Conservation (phyloP, 179 eudicot genomes). For the Drosera spatulata region DNA sequence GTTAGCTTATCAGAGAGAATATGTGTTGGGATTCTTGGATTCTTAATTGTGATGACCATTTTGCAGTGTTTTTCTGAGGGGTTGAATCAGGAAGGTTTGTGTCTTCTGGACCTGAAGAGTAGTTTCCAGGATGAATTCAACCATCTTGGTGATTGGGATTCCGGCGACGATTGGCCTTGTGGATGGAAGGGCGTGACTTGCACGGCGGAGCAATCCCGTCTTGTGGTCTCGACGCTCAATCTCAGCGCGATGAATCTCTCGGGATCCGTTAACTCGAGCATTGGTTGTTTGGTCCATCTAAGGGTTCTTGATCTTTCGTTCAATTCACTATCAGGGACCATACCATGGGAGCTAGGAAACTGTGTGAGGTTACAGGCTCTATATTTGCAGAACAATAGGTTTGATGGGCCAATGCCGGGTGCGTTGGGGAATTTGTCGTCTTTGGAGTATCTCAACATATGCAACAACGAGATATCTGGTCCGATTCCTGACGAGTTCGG, state of each 20-base stretch:
- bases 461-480: slow-evolving; percentile 74
- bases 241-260: slow-evolving; percentile 60
- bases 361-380: slow-evolving; percentile 40
- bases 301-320: slow-evolving; percentile 45
- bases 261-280: slow-evolving; percentile 50
- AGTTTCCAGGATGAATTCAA: slow-evolving; percentile 33
- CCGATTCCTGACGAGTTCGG: slow-evolving; percentile 72
- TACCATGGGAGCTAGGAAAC: slow-evolving; percentile 56
- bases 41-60: slow-evolving; percentile 15
- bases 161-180: slow-evolving; percentile 62
- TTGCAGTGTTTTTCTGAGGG: slow-evolving; percentile 39
- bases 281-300: slow-evolving; percentile 50
- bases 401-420: slow-evolving; percentile 56
- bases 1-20: too few relatives aligned
- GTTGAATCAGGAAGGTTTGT: slow-evolving; percentile 57
- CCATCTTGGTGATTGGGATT: slow-evolving; percentile 46
- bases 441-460: slow-evolving; percentile 50
- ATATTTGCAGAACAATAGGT: slow-evolving; percentile 43
- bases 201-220: slow-evolving; percentile 17
- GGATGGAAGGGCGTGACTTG: slow-evolving; percentile 73
- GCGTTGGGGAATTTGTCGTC: slow-evolving; percentile 49
- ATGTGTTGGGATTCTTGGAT: slow-evolving; percentile 11
- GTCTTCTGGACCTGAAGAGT: slow-evolving; percentile 55
- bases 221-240: slow-evolving; percentile 44
- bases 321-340: slow-evolving; percentile 38